These are phyloP conservation scores for Mycena citricolor DNA, from an alignment of 1,284 basidiomycete species.

Conservation along the genomic window DNA sequence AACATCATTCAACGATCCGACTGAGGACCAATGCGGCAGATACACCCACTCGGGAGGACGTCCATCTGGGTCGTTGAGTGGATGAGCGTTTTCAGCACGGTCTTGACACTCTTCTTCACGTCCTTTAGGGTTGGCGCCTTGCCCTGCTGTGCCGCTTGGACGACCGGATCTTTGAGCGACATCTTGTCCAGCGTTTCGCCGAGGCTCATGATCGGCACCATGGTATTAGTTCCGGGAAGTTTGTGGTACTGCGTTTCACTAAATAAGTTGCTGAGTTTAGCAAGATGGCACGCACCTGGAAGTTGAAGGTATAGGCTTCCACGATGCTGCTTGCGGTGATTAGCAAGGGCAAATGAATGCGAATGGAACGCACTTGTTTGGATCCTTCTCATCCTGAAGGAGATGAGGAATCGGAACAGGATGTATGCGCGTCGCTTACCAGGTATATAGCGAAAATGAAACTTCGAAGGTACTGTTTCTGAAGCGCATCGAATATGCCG, in stretches of 20 bases:
- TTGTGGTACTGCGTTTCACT: constrained; percentile 52
- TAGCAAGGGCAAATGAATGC: constrained; percentile 18
- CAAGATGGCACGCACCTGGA: constrained; percentile 48
- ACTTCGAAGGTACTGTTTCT: constrained; percentile 73
- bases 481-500: constrained; percentile 77
- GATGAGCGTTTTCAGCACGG: constrained; percentile 70
- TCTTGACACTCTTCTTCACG: constrained; percentile 74
- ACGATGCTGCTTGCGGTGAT: constrained; percentile 53
- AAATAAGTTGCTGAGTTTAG: no score
- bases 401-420: constrained; percentile 4
- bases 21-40: neutral
- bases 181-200: constrained; percentile 55
- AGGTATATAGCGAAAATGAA: constrained; percentile 84
- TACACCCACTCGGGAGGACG: constrained; percentile 61
- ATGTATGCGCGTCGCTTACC: constrained; percentile 38
- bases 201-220: constrained; percentile 67
- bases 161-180: constrained; percentile 56
- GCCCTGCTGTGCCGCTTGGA: constrained; percentile 54
- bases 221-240: constrained; percentile 52
- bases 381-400: constrained; percentile 69
- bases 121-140: constrained; percentile 65
- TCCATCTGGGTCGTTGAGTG: constrained; percentile 77
- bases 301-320: constrained; percentile 82
- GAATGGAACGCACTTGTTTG: constrained; percentile 61
- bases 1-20: constrained; percentile 2